Base-by-base conservation (phyloP, 768 basidiomycete genomes). In the Paxillus ammoniavirescens region DNA sequence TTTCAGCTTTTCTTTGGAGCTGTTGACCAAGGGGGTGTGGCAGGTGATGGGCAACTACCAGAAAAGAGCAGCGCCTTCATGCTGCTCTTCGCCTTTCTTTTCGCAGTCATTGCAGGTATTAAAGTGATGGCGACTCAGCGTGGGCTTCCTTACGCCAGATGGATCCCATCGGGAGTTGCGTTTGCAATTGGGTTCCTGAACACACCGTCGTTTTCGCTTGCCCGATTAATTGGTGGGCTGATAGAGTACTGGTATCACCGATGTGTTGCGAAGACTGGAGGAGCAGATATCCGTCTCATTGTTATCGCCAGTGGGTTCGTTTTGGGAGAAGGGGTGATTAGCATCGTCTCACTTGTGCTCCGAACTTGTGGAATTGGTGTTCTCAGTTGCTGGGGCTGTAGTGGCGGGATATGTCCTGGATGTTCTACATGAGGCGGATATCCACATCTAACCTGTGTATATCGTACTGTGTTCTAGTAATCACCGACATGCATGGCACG, bases 141-240 rank as follows among this genome's bases (percentile, higher is more conserved):
- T 33, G 75, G 76, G 23, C 62, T 74, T 33, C 75, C 76, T 61
- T 82, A 80, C 57, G 80, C 84, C n/a, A 82, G 80, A 47, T 92
- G 88, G 84, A 84, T 95, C 36, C 93, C 93, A 5, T 95, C 92
- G 1, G 94, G 94, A 21, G 84, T 98, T 37, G 94, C 93, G 2
- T 98, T 98, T 65, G 93, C 93, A 5, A 91, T 97, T 53, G 93
- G 96, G 0, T 97, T 98, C 70, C 75, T 98, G 63, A 98, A 98
- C 65, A 93, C 94, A 0, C 96, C 96, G 3, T 90, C 89, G 4
- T 98, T 98, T 74, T 91, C 93, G 6, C 79, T 98, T 53, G 93
- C 96, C 1, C 84, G 96, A 48, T 76, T 98, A 30, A 77, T 96
- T 50, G 96, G 96, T 36, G 96, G 96, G 3, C 67, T 90, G 56